A percentile compares a stretch with the other conserved stretches of the same genome.
Evolutionary conservation across 805 yeast species (phyloP).

Genomic region (Saccharomycopsis sp.): DNA sequence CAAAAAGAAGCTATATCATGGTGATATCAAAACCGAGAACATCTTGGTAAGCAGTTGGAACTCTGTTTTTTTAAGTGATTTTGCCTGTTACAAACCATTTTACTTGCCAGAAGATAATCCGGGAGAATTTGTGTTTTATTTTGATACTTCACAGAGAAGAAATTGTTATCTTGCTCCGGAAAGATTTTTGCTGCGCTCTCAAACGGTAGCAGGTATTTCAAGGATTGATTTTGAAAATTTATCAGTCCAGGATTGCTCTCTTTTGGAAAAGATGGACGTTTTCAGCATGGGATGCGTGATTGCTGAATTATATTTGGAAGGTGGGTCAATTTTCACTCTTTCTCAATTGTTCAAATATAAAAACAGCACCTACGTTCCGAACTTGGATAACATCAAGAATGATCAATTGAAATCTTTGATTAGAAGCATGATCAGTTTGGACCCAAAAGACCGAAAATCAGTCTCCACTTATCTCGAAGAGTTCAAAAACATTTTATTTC

Average conservation of each 20-base stretch:
- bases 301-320: conserved; percentile 82
- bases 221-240: conserved; percentile 9
- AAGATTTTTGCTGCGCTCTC: conserved; percentile 42
- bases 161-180: conserved; percentile 94
- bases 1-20: conserved; percentile 56
- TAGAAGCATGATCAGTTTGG: conserved; percentile 48
- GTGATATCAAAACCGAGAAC: conserved; percentile 89
- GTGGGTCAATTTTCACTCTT: conserved; percentile 75
- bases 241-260: conserved; percentile 19
- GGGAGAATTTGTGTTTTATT: conserved; percentile 81
- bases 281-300: conserved; percentile 81
- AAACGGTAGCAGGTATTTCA: conserved; percentile 19
- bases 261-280: conserved; percentile 68
- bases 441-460: conserved; percentile 51
- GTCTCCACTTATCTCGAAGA: conserved; percentile 45
- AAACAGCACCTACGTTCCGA: conserved; percentile 57
- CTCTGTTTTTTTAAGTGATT: conserved; percentile 77
- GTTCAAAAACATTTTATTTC: conserved; percentile 49
- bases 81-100: conserved; percentile 77
- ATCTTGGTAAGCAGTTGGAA: conserved; percentile 81
- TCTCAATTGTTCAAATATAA: conserved; percentile 82
- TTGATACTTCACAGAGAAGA: conserved; percentile 82
- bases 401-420: conserved; percentile 45
- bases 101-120: conserved; percentile 89
- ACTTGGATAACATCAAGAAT: conserved; percentile 47